Conservation (phyloP, 495 filamentous ascomycete species). For the Talaromyces wortmannii region DNA sequence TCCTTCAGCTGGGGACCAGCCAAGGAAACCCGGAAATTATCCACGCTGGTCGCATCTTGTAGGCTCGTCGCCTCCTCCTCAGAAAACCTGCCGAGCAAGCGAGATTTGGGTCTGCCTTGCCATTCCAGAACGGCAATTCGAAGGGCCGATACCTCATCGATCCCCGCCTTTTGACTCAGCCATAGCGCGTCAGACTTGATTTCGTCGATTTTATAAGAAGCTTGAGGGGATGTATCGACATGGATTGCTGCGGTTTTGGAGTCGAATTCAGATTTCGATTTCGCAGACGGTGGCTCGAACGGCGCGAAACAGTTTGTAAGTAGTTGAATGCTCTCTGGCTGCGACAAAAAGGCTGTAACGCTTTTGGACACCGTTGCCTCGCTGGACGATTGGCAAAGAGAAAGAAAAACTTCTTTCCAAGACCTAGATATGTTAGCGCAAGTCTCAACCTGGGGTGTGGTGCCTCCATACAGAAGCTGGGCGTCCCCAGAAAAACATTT, state of each 20-base stretch:
- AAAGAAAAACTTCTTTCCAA: slow-evolving; percentile 67
- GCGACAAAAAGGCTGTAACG: slow-evolving; percentile 58
- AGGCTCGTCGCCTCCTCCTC: slow-evolving; percentile 62
- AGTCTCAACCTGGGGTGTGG: not conserved
- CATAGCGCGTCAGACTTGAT: slow-evolving; percentile 83
- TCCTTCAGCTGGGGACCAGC: slow-evolving; percentile 34
- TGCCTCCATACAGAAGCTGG: slow-evolving; percentile 46
- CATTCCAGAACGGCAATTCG: slow-evolving; percentile 77
- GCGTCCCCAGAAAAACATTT: slow-evolving; percentile 52
- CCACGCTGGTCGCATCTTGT: slow-evolving; percentile 55
- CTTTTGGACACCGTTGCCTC: slow-evolving; percentile 38
- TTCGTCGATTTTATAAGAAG: slow-evolving; percentile 66
- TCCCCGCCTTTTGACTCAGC: slow-evolving; percentile 66
- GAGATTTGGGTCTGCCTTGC: slow-evolving; percentile 61
- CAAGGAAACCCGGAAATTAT: slow-evolving; percentile 45
- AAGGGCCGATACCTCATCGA: slow-evolving; percentile 79
- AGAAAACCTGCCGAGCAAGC: slow-evolving; percentile 59
- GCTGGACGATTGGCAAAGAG: slow-evolving; percentile 47
- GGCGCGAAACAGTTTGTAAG: slow-evolving; percentile 57
- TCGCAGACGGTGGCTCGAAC: slow-evolving; percentile 51
- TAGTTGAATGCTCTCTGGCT: slow-evolving; percentile 56
- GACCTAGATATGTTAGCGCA: slow-evolving; percentile 44
- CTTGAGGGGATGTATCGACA: slow-evolving; percentile 60
- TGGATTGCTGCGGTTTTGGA: slow-evolving; percentile 89
- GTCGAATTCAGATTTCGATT: slow-evolving; percentile 67